A percentile compares a stretch with the other conserved stretches of the same genome.
phyloP scores from a whole-genome alignment of 129 eudicot species.

The Silybum marianum region DNA sequence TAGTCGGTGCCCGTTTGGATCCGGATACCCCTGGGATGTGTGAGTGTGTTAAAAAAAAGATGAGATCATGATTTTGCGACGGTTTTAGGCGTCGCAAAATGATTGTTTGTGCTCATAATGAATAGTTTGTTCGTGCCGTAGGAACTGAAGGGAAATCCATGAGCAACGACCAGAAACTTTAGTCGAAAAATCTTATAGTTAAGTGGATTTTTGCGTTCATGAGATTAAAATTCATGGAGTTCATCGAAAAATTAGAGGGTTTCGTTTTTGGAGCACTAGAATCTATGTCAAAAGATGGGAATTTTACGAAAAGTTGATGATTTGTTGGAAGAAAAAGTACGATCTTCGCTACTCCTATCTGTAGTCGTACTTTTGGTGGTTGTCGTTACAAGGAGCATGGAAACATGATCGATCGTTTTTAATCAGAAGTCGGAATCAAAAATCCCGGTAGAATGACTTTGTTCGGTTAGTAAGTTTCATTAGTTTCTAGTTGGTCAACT shows the following conservation, averaged over 20 bases:
- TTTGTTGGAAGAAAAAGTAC: conserved; percentile 47
- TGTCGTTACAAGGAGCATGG: conserved; percentile 42
- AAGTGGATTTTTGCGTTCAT: conserved; percentile 52
- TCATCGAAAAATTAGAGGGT: conserved; percentile 42
- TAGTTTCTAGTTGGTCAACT: background rate
- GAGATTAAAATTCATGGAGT: conserved; percentile 37
- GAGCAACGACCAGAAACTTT: conserved; percentile 31
- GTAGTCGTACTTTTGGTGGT: conserved; percentile 58
- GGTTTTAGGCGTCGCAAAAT: background rate
- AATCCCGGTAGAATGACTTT: too few species aligned
- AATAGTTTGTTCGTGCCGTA: conserved; percentile 17
- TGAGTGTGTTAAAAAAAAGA: too few species aligned
- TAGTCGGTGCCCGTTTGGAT: too few species aligned
- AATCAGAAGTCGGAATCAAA: background rate
- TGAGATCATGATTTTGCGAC: background rate
- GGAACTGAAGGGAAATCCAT: conserved; percentile 15
- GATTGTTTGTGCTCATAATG: background rate
- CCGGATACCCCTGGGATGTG: too few species aligned
- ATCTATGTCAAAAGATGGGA: background rate
- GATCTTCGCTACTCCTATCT: conserved; percentile 58
- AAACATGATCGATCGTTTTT: conserved; percentile 20
- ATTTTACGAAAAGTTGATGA: conserved; percentile 31
- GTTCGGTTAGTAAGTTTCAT: background rate
- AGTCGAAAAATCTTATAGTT: conserved; percentile 34
- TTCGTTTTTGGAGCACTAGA: conserved; percentile 18